phyloP scores from a whole-genome alignment of 495 filamentous ascomycete species.

The Trichoderma asperelloides region DNA sequence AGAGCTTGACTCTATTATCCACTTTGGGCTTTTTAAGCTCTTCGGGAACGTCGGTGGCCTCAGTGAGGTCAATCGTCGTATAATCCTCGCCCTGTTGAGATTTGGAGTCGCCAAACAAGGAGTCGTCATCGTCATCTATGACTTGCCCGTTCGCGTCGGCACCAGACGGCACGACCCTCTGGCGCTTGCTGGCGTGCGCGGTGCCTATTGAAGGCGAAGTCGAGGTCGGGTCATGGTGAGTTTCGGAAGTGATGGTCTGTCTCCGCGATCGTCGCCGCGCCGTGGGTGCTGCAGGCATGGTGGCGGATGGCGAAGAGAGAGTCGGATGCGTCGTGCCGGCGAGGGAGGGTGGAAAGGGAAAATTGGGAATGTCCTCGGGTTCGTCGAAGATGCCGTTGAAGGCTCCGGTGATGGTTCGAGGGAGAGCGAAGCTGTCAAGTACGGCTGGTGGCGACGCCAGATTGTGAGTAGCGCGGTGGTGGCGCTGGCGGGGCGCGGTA shows the following conservation, averaged over 20 bases:
- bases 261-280: background rate
- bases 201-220: no score
- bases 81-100: slow-evolving; percentile 23
- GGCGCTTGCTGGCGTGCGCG: background rate
- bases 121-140: slow-evolving; percentile 25
- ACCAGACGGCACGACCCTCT: background rate
- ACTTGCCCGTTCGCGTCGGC: slow-evolving; percentile 13
- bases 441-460: background rate
- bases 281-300: slow-evolving; percentile 15
- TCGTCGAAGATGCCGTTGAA: background rate
- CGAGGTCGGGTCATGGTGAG: background rate
- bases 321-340: background rate
- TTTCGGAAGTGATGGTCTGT: slow-evolving; percentile 12
- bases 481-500: background rate
- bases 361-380: background rate
- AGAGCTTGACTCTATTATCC: slow-evolving; percentile 45
- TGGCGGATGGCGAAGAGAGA: slow-evolving; percentile 7
- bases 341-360: background rate
- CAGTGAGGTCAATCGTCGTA: slow-evolving; percentile 55
- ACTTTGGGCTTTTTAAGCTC: slow-evolving; percentile 38
- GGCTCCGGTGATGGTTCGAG: background rate
- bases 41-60: slow-evolving; percentile 42
- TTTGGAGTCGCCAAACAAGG: background rate
- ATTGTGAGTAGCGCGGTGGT: background rate
- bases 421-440: background rate